Evolutionary conservation across 345 rosid genomes (phyloP), one percentile per base, ranked within the genome.

Genomic region (Rhodamnia rubescens): DNA sequence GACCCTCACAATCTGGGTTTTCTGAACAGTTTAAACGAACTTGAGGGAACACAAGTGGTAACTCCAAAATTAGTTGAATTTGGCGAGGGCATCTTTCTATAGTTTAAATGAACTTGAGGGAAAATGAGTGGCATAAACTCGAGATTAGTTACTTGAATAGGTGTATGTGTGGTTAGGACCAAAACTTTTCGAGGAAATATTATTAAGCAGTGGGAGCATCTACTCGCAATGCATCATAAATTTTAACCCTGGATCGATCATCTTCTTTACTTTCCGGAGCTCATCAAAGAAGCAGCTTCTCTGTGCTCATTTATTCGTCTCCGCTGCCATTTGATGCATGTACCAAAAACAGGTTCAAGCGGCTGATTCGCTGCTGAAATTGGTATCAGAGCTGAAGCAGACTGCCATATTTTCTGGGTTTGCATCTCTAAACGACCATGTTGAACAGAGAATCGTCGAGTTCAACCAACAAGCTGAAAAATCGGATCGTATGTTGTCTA

Each of bases 371-470:
- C 87, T 97, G 56, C 93, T 95, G 69, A 97, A 95, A 89, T 90
- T 94, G 84, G 99, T 95, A 64, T 94, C 96, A 0, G 98, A 96
- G 86, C 91, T 97, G 86, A 97, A 97, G 87, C 98, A 95, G 90
- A 95, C 98, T 2, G 96, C 96, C 11, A 93, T 97, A 7, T 97
- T 95, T 82, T 96, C 96, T 2, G 99, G 98, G 84, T 94, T 97
- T 86, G 96, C 99, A n/a, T 96, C 99, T 50, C 94, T 96, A 1
- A 95, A 95, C 58, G 96, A 97, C 82, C 95, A 96, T 86, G 96
- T 95, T 0, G 98, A 96, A 86, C 94, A 93, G 87, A 94, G 98
- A 84, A 95, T 92, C 13, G 88, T 54, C 1, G 94, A 94, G 87
- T 94, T 97, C 84, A 88, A 91, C 81, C 93, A 90, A 83, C 92